Percentiles rank a stretch among this genome's conserved stretches.
phyloP scores from a whole-genome alignment of 495 filamentous ascomycete genomes.

The Penicillium canescens region DNA sequence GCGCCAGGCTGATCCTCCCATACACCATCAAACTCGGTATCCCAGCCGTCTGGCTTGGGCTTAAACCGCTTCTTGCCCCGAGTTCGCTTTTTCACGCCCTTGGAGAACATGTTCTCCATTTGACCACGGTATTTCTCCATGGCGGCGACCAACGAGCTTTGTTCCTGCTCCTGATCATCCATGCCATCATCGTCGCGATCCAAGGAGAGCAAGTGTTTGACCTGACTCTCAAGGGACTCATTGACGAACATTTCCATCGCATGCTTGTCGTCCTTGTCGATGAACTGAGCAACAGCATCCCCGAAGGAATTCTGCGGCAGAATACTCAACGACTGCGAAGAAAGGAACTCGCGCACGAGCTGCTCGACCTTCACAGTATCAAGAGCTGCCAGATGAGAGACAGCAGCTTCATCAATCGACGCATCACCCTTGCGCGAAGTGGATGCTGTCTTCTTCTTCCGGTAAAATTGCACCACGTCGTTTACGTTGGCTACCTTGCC shows the following conservation, averaged over 20 bases:
- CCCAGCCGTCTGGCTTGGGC: conserved; percentile 78
- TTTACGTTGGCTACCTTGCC: conserved; percentile 89
- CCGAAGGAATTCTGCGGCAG: conserved; percentile 88
- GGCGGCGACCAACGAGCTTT: conserved; percentile 57
- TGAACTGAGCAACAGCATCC: conserved; percentile 90
- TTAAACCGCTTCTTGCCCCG: conserved; percentile 65
- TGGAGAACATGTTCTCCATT: conserved; percentile 70
- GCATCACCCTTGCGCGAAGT: conserved; percentile 39
- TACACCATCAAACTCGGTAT: conserved; percentile 77
- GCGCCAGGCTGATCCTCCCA: conserved; percentile 83
- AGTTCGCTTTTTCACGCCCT: conserved; percentile 63
- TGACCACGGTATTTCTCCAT: conserved; percentile 71
- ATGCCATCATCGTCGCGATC: conserved; percentile 68
- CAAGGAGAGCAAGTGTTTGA: conserved; percentile 68
- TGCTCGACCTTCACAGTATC: conserved; percentile 86
- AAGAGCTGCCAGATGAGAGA: conserved; percentile 58
- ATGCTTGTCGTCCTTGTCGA: conserved; percentile 93
- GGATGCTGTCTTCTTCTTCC: conserved; percentile 66
- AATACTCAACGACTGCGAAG: conserved; percentile 82
- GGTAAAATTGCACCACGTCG: conserved; percentile 90
- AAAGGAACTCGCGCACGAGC: conserved; percentile 81
- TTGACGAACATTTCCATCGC: conserved; percentile 88
- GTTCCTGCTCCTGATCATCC: conserved; percentile 59
- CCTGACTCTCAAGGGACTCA: conserved; percentile 72
- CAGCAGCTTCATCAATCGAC: conserved; percentile 55